These are phyloP conservation scores for Talaromyces sp. DNA, from an alignment of 2,329 filamentous ascomycete genomes.

Conservation along the genomic window DNA sequence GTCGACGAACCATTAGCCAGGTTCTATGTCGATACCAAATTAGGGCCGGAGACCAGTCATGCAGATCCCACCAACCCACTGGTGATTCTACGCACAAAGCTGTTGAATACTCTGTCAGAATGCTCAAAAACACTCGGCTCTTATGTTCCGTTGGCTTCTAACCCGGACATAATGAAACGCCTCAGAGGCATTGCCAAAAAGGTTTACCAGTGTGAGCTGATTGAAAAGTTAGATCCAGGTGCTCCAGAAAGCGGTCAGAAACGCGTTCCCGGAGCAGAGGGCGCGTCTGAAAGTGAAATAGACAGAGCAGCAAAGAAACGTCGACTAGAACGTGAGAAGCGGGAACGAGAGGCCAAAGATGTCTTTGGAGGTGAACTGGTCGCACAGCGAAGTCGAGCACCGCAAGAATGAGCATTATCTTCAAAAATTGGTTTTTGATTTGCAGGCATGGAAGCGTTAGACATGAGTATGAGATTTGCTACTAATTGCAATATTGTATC, in stretches of 20 bases:
- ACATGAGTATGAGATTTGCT: not conserved
- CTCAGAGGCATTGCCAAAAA: slow-evolving; percentile 46
- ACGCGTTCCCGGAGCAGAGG: slow-evolving; percentile 23
- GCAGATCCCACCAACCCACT: slow-evolving; percentile 19
- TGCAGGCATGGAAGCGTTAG: not conserved
- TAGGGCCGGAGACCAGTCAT: slow-evolving; percentile 22
- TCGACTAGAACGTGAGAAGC: slow-evolving; percentile 28
- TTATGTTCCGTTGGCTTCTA: slow-evolving; percentile 33
- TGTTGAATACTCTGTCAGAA: slow-evolving; percentile 30
- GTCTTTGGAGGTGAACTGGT: slow-evolving; percentile 36
- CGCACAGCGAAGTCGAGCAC: slow-evolving; percentile 26
- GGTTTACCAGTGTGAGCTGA: slow-evolving; percentile 45
- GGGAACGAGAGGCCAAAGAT: slow-evolving; percentile 19
- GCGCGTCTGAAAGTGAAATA: slow-evolving; percentile 30
- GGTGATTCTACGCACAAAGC: slow-evolving; percentile 30
- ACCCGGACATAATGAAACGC: slow-evolving; percentile 37
- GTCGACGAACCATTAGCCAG: slow-evolving; percentile 55
- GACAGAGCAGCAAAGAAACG: slow-evolving; percentile 37
- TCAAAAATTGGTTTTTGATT: not conserved
- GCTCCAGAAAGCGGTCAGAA: slow-evolving; percentile 35
- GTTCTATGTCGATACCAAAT: slow-evolving; percentile 42
- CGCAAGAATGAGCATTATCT: not conserved
- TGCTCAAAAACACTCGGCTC: slow-evolving; percentile 37
- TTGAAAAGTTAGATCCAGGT: slow-evolving; percentile 41
- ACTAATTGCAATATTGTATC: not conserved